Conservation (phyloP, 2,329 filamentous ascomycete species). For the Ceratocystis colombiana region DNA sequence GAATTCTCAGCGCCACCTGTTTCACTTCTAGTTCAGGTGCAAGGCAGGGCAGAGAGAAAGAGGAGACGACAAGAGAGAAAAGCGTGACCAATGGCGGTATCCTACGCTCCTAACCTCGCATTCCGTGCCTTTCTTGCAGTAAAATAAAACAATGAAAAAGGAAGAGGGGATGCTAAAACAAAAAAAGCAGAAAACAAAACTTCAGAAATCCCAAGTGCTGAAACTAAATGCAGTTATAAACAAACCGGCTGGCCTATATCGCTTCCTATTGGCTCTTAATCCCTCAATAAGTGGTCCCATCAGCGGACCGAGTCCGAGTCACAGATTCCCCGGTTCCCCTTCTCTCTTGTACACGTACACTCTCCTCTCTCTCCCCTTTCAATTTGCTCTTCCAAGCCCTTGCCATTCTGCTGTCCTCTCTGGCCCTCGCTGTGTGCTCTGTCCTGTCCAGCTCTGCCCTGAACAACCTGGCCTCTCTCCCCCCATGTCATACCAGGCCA, state of each 20-base stretch:
- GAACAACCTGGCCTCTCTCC: not conserved
- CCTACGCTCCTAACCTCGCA: not conserved
- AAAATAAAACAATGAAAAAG: not conserved
- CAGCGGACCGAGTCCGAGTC: slow-evolving; percentile 4
- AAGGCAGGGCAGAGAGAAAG: not conserved
- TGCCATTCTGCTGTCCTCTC: too few species aligned
- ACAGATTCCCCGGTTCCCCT: not conserved
- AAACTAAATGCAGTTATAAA: not conserved
- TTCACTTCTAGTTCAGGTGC: not conserved
- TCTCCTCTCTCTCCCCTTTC: too few species aligned
- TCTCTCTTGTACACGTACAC: too few species aligned
- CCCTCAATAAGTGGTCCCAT: not conserved
- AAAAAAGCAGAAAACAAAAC: not conserved
- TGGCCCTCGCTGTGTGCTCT: too few species aligned
- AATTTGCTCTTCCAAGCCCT: too few species aligned
- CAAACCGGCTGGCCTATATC: not conserved
- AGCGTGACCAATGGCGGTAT: not conserved
- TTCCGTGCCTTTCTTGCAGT: not conserved
- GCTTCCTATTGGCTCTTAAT: not conserved
- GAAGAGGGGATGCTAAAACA: not conserved
- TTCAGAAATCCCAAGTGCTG: not conserved
- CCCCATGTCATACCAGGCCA: not conserved
- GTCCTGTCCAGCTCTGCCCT: too few species aligned
- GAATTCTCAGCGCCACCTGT: not conserved
- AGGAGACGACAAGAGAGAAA: not conserved